These are phyloP conservation scores for Colletotrichum sp. DNA, from an alignment of 2,329 filamentous ascomycete species.

Conservation along the genomic window DNA sequence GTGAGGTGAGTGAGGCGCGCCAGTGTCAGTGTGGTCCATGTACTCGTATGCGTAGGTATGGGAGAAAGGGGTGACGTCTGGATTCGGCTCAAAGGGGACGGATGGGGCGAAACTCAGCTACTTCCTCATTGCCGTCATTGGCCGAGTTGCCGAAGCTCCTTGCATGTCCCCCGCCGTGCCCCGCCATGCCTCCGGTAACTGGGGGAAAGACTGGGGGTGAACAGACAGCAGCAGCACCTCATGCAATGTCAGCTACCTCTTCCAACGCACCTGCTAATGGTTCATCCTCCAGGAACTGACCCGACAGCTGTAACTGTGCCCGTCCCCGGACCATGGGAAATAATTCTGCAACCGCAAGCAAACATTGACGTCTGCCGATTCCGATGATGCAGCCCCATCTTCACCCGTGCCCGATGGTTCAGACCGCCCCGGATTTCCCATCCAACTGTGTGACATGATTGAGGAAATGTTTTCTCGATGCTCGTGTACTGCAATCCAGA, in stretches of 20 bases:
- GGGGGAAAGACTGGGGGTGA: not conserved
- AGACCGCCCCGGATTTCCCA: not conserved
- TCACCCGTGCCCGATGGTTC: not conserved
- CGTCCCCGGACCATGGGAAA: slow-evolving; percentile 10
- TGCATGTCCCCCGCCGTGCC: slow-evolving; percentile 20
- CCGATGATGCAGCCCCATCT: slow-evolving; percentile 6
- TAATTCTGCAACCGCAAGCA: not conserved
- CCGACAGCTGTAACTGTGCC: not conserved
- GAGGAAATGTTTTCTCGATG: not conserved
- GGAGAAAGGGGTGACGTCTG: slow-evolving; percentile 19
- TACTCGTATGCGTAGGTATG: not conserved
- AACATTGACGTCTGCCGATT: slow-evolving; percentile 9
- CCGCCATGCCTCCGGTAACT: slow-evolving; percentile 7
- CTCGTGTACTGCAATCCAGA: not conserved
- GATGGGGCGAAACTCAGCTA: slow-evolving; percentile 18
- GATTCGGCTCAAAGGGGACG: slow-evolving; percentile 42
- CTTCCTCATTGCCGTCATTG: slow-evolving; percentile 43
- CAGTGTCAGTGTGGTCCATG: not conserved
- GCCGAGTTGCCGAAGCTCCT: slow-evolving; percentile 48
- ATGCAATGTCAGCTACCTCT: not conserved
- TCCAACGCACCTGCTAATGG: not conserved
- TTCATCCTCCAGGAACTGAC: not conserved
- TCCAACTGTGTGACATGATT: not conserved
- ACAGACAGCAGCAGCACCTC: not conserved
- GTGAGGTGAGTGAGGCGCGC: not conserved